Evolutionary conservation across 164 flowering plant species (phyloP).

Genomic region (Saururus chinensis): DNA sequence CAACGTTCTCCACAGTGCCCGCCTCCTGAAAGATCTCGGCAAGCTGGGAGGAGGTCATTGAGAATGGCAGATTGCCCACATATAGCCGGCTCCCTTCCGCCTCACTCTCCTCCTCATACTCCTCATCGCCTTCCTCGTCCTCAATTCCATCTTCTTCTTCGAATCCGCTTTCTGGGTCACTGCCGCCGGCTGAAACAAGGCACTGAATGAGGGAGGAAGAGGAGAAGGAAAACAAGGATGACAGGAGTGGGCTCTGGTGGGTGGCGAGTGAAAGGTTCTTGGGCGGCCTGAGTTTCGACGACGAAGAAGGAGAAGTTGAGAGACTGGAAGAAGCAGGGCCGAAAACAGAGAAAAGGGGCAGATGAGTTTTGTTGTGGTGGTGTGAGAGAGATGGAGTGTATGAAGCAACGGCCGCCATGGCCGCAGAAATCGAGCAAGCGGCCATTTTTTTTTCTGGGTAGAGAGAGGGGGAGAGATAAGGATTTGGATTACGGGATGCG

Average conservation of each 20-base stretch:
- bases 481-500: background rate
- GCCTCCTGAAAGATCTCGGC: conserved; percentile 53
- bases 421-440: background rate
- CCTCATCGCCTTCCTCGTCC: background rate
- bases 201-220: background rate
- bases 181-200: background rate
- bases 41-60: conserved; percentile 56
- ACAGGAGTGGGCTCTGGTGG: background rate
- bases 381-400: background rate
- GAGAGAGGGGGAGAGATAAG: background rate
- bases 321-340: background rate
- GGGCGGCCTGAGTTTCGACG: background rate
- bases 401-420: background rate
- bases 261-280: no score
- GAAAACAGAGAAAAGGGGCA: background rate
- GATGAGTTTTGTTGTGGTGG: background rate
- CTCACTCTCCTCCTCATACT: background rate
- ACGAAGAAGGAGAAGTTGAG: background rate
- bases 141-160: background rate
- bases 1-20: conserved; percentile 49
- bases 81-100: conserved; percentile 35
- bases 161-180: background rate
- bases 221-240: background rate
- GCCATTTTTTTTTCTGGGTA: background rate
- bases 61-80: conserved; percentile 75